Evolutionary conservation across 169 alveolate genomes (phyloP), one percentile per base, ranked within the genome.

Genomic region (Eimeria falciformis): DNA sequence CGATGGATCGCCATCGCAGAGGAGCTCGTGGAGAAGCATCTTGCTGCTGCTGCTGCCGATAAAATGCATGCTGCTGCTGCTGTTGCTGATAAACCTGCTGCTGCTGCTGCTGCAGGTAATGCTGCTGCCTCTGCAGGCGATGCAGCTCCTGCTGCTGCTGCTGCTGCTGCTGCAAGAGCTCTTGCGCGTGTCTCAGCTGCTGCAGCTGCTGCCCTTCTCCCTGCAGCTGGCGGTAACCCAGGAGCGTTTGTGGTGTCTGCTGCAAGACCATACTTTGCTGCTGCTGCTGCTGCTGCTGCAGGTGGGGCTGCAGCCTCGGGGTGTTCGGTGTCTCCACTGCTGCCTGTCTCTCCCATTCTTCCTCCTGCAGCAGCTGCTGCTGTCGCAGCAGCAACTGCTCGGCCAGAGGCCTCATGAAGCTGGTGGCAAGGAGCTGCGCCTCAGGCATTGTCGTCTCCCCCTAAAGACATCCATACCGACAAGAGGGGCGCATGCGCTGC

Each of bases 361-460:
- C 85, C 85, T 75, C 85, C 27, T 27, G 85, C 66, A 75, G 85
- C 66, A 75, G 66, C 66, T 75, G 85, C 85, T 75, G 85, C 85
- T 75, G 85, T 43, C 65, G 85, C 66, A 75, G 85, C 85, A 75
- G 85, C 66, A 75, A 66, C 85, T 75, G 85, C 85, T 75, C 85
- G 27, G 85, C 58, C 29, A 75, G 85, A 46, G 85, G 85, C 37
- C 85, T 56, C 85, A 17, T 3, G 65, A 75, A 75, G 85, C 85
- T 75, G 21, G 23, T 62, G 66, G 66, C 85, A 3, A 75, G 85
- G 40, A 75, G 85, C 37, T 75, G 66, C 45, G 85, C 56, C 66
- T 43, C 66, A 4, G 65, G 85, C 85, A 75, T 75, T 23, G 27
- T 73, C n/a, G 40, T 33, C 40, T 33, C 40, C 40, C 40, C 40